These are phyloP conservation scores for Cordyceps fumosorosea DNA, from an alignment of 2,329 filamentous ascomycete genomes.

Conservation along the genomic window DNA sequence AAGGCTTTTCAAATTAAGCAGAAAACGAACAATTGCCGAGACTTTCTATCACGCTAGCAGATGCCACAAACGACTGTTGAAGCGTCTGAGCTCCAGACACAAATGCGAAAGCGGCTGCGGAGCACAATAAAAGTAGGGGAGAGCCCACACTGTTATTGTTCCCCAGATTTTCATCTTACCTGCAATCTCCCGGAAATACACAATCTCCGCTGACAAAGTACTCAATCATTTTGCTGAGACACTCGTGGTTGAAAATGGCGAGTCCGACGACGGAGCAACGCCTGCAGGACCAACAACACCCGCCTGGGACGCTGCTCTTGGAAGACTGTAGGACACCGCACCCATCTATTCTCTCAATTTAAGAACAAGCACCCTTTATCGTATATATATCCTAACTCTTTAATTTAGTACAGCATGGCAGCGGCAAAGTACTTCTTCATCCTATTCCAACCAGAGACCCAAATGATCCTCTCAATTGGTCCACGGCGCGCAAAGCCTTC, in stretches of 20 bases:
- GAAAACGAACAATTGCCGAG: neutral
- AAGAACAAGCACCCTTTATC: neutral
- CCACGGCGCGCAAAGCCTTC: neutral
- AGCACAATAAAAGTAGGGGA: neutral
- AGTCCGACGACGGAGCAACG: neutral
- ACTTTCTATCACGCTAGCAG: neutral
- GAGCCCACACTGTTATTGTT: neutral
- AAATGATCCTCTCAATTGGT: constrained; percentile 15
- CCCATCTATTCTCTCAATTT: neutral
- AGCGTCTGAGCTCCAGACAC: neutral
- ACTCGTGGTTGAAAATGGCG: neutral
- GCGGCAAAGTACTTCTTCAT: constrained; percentile 10
- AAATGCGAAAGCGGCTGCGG: neutral
- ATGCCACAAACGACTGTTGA: neutral
- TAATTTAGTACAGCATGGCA: neutral
- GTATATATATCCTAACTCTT: neutral
- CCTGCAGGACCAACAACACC: neutral
- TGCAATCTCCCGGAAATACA: neutral
- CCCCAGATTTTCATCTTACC: neutral
- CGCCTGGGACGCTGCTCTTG: constrained; percentile 1
- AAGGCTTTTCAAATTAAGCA: neutral
- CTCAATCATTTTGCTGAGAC: neutral
- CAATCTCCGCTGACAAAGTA: neutral
- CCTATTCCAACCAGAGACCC: constrained; percentile 13
- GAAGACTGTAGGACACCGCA: neutral